phyloP scores from a whole-genome alignment of 2,329 filamentous ascomycete species.

The Fusarium concolor region DNA sequence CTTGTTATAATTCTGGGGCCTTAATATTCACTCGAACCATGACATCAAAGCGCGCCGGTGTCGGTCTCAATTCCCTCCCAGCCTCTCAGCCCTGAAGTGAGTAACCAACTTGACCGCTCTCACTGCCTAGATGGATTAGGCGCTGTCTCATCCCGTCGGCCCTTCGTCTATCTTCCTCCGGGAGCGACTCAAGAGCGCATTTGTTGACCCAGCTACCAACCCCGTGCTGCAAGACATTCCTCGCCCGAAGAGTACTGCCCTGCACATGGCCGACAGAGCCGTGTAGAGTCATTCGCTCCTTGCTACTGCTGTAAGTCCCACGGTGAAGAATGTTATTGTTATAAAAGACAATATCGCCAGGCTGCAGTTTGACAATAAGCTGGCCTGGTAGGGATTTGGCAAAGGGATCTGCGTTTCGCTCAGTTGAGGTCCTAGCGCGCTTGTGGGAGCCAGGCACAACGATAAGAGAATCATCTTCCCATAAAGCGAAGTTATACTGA shows the following conservation, averaged over 20 bases:
- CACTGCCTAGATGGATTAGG: constrained; percentile 70
- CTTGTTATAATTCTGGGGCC: background rate
- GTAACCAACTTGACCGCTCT: constrained; percentile 72
- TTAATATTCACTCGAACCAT: background rate
- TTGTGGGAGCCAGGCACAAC: constrained; percentile 82
- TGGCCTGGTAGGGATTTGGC: constrained; percentile 71
- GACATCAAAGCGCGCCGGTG: constrained; percentile 24
- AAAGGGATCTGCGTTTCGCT: constrained; percentile 75
- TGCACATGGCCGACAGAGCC: constrained; percentile 74
- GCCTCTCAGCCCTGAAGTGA: constrained; percentile 64
- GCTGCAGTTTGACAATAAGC: constrained; percentile 71
- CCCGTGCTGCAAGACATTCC: constrained; percentile 81
- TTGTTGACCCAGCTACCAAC: constrained; percentile 73
- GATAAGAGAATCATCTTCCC: constrained; percentile 77
- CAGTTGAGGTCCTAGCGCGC: constrained; percentile 75
- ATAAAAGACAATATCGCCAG: constrained; percentile 88
- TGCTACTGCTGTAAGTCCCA: constrained; percentile 69
- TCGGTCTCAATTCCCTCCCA: constrained; percentile 5
- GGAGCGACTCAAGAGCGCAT: constrained; percentile 65
- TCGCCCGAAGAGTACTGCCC: constrained; percentile 67
- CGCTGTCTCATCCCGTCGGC: constrained; percentile 74
- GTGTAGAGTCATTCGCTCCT: constrained; percentile 77
- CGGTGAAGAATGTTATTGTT: constrained; percentile 89
- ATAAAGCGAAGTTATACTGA: constrained; percentile 89
- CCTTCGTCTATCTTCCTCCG: constrained; percentile 56